These are phyloP conservation scores for Apiospora saccharicola DNA, from an alignment of 2,329 filamentous ascomycete genomes.

Conservation along the genomic window DNA sequence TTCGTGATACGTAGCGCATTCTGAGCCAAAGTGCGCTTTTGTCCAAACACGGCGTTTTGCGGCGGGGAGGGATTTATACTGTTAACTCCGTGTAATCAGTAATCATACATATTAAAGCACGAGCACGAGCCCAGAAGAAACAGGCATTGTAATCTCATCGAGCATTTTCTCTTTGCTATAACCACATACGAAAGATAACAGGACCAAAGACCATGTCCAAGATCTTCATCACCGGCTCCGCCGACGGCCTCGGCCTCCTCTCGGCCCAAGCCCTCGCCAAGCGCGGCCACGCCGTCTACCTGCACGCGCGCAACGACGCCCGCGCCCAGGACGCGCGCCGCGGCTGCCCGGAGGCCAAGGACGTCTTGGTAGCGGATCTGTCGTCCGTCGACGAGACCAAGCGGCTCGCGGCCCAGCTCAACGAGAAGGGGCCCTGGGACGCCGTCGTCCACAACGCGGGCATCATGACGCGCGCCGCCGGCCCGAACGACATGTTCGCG, in stretches of 20 bases:
- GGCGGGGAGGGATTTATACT: neutral
- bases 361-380: constrained; percentile 61
- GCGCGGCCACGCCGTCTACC: constrained; percentile 60
- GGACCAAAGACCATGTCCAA: constrained; percentile 31
- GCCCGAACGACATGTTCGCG: constrained; percentile 48
- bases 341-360: constrained; percentile 57
- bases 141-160: too few relatives aligned
- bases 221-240: constrained; percentile 60
- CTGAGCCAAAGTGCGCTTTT: too few relatives aligned
- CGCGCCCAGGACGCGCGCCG: constrained; percentile 57
- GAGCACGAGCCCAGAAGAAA: neutral
- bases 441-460: constrained; percentile 66
- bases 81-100: neutral
- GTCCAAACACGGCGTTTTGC: neutral
- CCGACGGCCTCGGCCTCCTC: constrained; percentile 62
- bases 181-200: neutral
- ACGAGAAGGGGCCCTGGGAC: constrained; percentile 49
- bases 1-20: neutral
- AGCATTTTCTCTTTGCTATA: neutral
- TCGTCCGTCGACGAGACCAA: constrained; percentile 58
- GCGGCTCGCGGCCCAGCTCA: constrained; percentile 55
- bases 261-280: constrained; percentile 58
- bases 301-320: constrained; percentile 63
- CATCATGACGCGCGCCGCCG: constrained; percentile 46
- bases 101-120: neutral